Conservation (phyloP, 2,329 filamentous ascomycete genomes). For the Orbilia quercus region DNA sequence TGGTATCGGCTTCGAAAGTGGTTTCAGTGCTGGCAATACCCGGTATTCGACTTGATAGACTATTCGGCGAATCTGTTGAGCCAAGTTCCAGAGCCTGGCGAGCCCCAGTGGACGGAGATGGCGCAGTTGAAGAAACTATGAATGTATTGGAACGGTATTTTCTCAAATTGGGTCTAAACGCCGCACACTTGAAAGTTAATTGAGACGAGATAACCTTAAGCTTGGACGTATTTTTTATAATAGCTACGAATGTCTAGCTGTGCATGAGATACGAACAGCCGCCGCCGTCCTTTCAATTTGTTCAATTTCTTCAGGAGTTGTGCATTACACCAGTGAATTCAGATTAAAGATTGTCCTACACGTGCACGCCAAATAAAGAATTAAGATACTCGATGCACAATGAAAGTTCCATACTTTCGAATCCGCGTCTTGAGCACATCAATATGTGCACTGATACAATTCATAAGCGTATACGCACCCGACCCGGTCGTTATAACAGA, state of each 20-base stretch:
- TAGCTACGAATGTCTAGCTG: no score
- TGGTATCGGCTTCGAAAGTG: conserved; percentile 12
- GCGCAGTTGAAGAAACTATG: neutral
- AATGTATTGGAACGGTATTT: neutral
- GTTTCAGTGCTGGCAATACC: conserved; percentile 19
- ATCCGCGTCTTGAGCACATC: neutral
- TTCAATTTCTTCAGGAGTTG: no score
- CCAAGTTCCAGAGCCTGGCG: conserved; percentile 2
- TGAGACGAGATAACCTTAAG: no score
- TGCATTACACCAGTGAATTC: no score
- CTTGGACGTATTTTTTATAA: no score
- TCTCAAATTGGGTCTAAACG: neutral
- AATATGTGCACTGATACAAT: neutral
- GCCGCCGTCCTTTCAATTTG: no score
- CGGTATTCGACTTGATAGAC: conserved; percentile 11
- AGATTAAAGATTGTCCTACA: no score
- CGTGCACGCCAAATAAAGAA: neutral
- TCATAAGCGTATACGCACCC: conserved; percentile 1
- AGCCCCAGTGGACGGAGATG: neutral
- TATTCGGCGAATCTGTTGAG: conserved; percentile 9
- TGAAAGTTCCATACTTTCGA: neutral
- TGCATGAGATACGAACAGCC: no score
- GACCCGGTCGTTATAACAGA: neutral
- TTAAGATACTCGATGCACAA: neutral
- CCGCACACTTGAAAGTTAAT: neutral